Percentiles rank a stretch among this genome's conserved stretches.
phyloP scores from a whole-genome alignment of 2,329 filamentous ascomycete genomes.

The Colletotrichum somersetense region DNA sequence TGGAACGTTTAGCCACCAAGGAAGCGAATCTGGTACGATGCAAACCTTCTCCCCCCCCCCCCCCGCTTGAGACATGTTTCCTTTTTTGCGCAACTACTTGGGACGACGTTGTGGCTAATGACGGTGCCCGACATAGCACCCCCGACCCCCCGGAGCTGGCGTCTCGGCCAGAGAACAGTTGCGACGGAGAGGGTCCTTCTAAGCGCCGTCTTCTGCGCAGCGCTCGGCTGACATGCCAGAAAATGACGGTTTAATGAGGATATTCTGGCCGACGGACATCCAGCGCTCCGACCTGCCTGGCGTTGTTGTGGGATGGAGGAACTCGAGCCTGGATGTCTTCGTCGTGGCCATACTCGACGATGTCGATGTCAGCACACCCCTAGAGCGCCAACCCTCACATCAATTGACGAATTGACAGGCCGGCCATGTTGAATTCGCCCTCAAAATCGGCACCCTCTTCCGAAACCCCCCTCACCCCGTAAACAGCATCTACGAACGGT shows the following conservation, averaged over 20 bases:
- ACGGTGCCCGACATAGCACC: constrained; percentile 71
- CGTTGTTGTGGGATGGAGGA: constrained; percentile 94
- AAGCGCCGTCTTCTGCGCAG: constrained; percentile 53
- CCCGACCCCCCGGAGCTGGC: constrained; percentile 80
- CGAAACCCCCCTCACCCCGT: constrained; percentile 85
- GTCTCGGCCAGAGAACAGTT: constrained; percentile 97
- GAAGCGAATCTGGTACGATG: constrained; percentile 82
- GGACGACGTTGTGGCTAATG: constrained; percentile 45
- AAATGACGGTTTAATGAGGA: constrained; percentile 92
- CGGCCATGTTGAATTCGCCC: constrained; percentile 86
- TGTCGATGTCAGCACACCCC: constrained; percentile 76
- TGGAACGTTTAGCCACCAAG: constrained; percentile 83
- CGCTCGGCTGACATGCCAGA: constrained; percentile 70
- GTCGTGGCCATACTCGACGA: constrained; percentile 91
- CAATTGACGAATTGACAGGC: constrained; percentile 62
- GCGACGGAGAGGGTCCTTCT: constrained; percentile 94
- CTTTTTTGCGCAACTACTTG: constrained; percentile 37
- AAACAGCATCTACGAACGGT: constrained; percentile 84
- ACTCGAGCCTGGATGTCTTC: constrained; percentile 90
- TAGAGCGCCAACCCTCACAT: background rate
- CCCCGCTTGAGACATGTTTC: constrained; percentile 32
- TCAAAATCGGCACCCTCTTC: constrained; percentile 86
- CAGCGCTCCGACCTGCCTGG: constrained; percentile 78
- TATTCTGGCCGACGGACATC: constrained; percentile 97
- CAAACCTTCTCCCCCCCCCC: constrained; percentile 34